Conservation (phyloP, 345 rosid genomes). For the Brassica cretica region DNA sequence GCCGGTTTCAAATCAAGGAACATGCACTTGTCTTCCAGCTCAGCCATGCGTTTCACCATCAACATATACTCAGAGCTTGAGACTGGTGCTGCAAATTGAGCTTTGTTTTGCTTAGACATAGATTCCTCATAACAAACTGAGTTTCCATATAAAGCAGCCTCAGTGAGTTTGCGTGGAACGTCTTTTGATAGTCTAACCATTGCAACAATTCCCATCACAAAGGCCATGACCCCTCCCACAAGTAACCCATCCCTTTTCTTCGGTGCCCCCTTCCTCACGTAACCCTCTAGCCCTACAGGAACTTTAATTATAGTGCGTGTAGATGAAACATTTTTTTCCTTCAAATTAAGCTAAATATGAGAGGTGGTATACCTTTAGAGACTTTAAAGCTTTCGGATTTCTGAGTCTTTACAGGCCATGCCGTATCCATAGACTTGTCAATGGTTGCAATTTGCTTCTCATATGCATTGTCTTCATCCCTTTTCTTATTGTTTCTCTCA, state of each 20-base stretch:
- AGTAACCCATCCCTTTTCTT: slow-evolving; percentile 40
- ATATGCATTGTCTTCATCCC: slow-evolving; percentile 22
- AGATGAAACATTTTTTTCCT: neutral
- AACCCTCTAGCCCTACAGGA: slow-evolving; percentile 30
- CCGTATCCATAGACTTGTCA: slow-evolving; percentile 50
- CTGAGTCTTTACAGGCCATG: slow-evolving; percentile 26
- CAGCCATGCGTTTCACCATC: slow-evolving; percentile 80
- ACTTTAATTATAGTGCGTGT: slow-evolving; percentile 1
- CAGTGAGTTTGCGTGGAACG: slow-evolving; percentile 64
- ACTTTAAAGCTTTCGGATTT: slow-evolving; percentile 13
- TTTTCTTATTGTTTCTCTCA: slow-evolving; percentile 33
- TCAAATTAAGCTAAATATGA: neutral
- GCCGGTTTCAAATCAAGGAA: slow-evolving; percentile 47
- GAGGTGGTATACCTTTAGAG: slow-evolving; percentile 31
- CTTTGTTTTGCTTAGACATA: slow-evolving; percentile 32
- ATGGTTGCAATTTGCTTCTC: slow-evolving; percentile 47
- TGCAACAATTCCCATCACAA: slow-evolving; percentile 67
- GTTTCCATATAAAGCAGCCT: slow-evolving; percentile 58
- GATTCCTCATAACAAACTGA: slow-evolving; percentile 41
- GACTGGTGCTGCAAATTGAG: slow-evolving; percentile 47
- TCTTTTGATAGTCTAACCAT: slow-evolving; percentile 63
- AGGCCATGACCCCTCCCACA: slow-evolving; percentile 59
- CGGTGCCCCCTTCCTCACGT: slow-evolving; percentile 36
- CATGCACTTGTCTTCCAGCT: slow-evolving; percentile 65
- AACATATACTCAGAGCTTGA: slow-evolving; percentile 55